Base-by-base conservation (phyloP, 2,329 filamentous ascomycete species). In the Xylaria arbuscula region DNA sequence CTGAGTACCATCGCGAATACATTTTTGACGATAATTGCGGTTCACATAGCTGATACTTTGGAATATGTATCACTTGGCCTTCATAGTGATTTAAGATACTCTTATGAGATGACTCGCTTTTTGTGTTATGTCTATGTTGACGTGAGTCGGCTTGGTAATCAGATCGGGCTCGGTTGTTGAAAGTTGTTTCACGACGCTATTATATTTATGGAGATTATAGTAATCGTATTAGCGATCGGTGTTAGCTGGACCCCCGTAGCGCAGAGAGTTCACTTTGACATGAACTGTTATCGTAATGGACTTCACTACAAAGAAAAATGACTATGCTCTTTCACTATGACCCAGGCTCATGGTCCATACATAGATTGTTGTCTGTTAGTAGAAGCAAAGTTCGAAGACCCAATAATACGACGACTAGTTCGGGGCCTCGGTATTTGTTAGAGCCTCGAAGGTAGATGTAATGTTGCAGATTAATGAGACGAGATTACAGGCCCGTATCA, bases 161-260 rank as follows among this genome's bases (percentile, higher is more conserved):
- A 36, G 56, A 34, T 58, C 62, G 53, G 57, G 58, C 38, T 57
- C 55, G 51, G 57, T 62, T 57, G 57, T 58, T 56, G 22, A 51
- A 58, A 54, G 10, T 2, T 36, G 56, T 57, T 61, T 61, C 51
- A 60, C 11, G 22, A 22, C 32, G n/a, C 42, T 32, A 51, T 24
- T 22, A 9, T 34, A 32, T 57, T 15, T n/a, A 13, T 38, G 19
- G 38, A 42, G 8, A 54, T 40, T 40, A 68, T 61, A 64, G 40
- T 38, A 38, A 50, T 45, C 15, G 38, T 53, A 24, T 65, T 68
- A 65, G 61, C 19, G 36, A 36, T 13, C 15, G 36, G 61, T 48
- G 32, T 53, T 42, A 13, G 32, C 50, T 40, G 36, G 34, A 42
- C 51, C 22, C 17, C 45, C 19, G 19, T 24, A 36, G 28, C 40